A percentile compares a stretch with the other conserved stretches of the same genome.
These are phyloP conservation scores for Trypanosomatidae sp. DNA, from an alignment of 208 protist genomes.

Conservation along the genomic window DNA sequence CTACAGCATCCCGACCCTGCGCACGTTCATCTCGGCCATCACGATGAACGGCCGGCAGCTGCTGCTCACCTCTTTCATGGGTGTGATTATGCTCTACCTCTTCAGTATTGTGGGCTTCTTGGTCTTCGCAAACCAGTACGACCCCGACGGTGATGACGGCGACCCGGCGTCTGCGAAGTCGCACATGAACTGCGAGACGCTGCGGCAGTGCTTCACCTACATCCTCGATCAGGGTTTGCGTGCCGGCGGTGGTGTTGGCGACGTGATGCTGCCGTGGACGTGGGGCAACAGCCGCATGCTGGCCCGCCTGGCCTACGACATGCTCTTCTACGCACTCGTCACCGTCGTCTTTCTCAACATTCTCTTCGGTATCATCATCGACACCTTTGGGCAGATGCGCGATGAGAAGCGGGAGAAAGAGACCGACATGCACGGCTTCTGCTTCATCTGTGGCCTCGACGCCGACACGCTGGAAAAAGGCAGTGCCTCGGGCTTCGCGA, in stretches of 20 bases:
- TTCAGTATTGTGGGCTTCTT: constrained; percentile 82
- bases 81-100: constrained; percentile 77
- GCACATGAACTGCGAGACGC: constrained; percentile 54
- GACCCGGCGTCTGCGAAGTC: not conserved
- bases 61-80: constrained; percentile 62
- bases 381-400: constrained; percentile 91
- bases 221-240: constrained; percentile 78
- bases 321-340: constrained; percentile 92
- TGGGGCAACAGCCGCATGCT: constrained; percentile 55
- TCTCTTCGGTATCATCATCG: constrained; percentile 96
- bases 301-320: constrained; percentile 78
- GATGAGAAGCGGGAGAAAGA: constrained; percentile 82
- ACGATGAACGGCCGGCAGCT: constrained; percentile 82
- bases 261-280: constrained; percentile 68
- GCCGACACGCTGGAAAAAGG: constrained; percentile 77
- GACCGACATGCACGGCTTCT: constrained; percentile 82
- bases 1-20: constrained; percentile 71
- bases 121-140: constrained; percentile 56
- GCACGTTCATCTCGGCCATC: constrained; percentile 77
- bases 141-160: constrained; percentile 30
- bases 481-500: constrained; percentile 64
- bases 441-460: constrained; percentile 93
- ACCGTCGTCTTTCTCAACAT: constrained; percentile 95
- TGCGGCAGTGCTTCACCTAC: constrained; percentile 75
- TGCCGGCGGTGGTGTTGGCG: constrained; percentile 75